A percentile compares a stretch with the other conserved stretches of the same genome.
Evolutionary conservation across 352 stramenopile genomes (phyloP).

Genomic region (Phytopythium chamaehyphon): DNA sequence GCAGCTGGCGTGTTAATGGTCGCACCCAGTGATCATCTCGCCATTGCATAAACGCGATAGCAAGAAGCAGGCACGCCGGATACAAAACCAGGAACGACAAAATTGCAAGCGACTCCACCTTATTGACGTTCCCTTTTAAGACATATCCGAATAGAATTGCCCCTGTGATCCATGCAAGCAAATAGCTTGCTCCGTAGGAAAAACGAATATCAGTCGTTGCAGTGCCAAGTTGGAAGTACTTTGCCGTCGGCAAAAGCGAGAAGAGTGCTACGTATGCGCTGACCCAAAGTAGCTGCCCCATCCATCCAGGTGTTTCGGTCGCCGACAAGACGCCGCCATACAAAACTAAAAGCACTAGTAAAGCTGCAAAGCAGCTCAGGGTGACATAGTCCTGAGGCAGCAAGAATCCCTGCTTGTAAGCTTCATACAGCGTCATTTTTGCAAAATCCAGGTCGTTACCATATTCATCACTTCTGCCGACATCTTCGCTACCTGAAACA

Average conservation of each 20-base stretch:
- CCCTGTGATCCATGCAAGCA: constrained; percentile 63
- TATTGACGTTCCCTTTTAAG: constrained; percentile 54
- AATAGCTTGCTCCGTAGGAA: constrained; percentile 42
- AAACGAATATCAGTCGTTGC: constrained; percentile 57
- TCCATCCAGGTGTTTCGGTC: constrained; percentile 59
- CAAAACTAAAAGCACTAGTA: constrained; percentile 56
- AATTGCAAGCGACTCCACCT: constrained; percentile 69
- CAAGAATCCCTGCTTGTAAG: constrained; percentile 63
- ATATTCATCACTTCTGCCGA: neutral
- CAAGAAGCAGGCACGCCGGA: constrained; percentile 69
- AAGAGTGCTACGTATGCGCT: constrained; percentile 60
- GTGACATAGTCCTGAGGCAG: constrained; percentile 75
- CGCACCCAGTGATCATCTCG: constrained; percentile 66
- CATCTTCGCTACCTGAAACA: constrained; percentile 5
- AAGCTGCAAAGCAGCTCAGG: constrained; percentile 46
- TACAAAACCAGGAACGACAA: constrained; percentile 78
- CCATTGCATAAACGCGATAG: constrained; percentile 74
- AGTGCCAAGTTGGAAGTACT: constrained; percentile 71
- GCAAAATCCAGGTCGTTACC: constrained; percentile 49
- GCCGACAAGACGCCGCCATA: constrained; percentile 64
- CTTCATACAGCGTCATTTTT: constrained; percentile 71
- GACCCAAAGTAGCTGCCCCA: constrained; percentile 75
- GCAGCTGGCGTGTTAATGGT: constrained; percentile 29
- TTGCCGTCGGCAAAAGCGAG: constrained; percentile 63
- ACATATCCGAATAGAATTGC: constrained; percentile 70